phyloP scores from a whole-genome alignment of 306 rosid species.

The Dryas alaskensis region DNA sequence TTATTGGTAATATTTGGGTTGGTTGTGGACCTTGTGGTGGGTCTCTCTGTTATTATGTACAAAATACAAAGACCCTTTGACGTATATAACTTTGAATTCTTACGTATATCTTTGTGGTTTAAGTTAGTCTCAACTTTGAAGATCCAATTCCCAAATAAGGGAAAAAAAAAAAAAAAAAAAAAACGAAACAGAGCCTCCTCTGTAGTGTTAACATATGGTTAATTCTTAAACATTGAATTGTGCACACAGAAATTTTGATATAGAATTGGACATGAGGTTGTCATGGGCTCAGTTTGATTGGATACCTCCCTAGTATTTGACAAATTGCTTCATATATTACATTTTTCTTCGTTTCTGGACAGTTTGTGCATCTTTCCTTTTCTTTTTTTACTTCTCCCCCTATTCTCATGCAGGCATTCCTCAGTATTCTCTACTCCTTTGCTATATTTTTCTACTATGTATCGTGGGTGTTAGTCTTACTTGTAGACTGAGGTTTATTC shows the following conservation, averaged over 20 bases:
- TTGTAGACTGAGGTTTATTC: conserved; percentile 14
- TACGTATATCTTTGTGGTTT: neutral
- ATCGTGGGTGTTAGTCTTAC: conserved; percentile 22
- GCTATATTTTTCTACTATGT: neutral
- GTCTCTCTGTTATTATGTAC: neutral
- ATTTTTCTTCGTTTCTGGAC: conserved; percentile 5
- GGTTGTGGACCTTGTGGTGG: neutral
- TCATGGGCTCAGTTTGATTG: neutral
- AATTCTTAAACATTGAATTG: neutral
- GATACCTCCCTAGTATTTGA: conserved; percentile 2
- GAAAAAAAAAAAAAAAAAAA: too few relatives aligned
- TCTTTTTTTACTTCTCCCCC: too few relatives aligned
- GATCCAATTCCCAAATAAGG: neutral
- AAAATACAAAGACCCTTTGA: neutral
- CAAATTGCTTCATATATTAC: conserved; percentile 3
- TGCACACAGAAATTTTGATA: neutral
- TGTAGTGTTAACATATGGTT: neutral
- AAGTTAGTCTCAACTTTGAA: neutral
- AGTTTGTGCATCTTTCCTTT: neutral
- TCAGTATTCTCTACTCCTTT: neutral
- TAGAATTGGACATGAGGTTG: neutral
- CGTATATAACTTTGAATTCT: neutral
- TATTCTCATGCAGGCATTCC: neutral
- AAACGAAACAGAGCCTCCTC: neutral
- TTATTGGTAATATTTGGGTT: neutral